These are phyloP conservation scores for Mycena venus DNA, from an alignment of 768 basidiomycete genomes.

Conservation along the genomic window DNA sequence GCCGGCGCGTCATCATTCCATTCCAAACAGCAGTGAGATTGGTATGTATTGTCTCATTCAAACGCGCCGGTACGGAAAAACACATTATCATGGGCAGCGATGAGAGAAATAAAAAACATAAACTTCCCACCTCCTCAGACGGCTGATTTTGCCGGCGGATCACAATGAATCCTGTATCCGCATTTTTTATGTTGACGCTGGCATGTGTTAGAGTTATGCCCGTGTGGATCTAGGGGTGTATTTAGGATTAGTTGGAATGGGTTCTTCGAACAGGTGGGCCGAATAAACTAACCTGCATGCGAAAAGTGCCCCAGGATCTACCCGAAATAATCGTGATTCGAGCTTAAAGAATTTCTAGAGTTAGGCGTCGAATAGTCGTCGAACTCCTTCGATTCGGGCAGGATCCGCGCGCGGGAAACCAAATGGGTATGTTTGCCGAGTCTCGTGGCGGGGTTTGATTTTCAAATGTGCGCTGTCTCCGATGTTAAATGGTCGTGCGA, in stretches of 20 bases:
- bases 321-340: conserved; percentile 40
- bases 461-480: conserved; percentile 1
- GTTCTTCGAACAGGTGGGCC: conserved; percentile 21
- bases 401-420: conserved; percentile 17
- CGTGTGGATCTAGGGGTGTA: neutral
- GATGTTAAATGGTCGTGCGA: conserved; percentile 22
- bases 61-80: neutral
- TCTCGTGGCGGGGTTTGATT: conserved; percentile 1
- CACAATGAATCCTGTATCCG: conserved; percentile 5
- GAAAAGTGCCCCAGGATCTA: conserved; percentile 25
- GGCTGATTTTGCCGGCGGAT: conserved; percentile 8
- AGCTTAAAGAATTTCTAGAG: conserved; percentile 1
- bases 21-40: neutral
- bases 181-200: neutral
- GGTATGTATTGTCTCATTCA: neutral
- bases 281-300: conserved; percentile 3
- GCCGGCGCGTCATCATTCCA: conserved; percentile 19
- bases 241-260: neutral
- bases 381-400: neutral
- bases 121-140: no score
- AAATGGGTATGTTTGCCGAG: conserved; percentile 30
- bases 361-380: neutral
- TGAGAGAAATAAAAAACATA: neutral
- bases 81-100: neutral
- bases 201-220: neutral